A percentile compares a stretch with the other conserved stretches of the same genome.
Evolutionary conservation across 2,329 filamentous ascomycete genomes (phyloP).

Genomic region (Pestalotiopsis sp.): DNA sequence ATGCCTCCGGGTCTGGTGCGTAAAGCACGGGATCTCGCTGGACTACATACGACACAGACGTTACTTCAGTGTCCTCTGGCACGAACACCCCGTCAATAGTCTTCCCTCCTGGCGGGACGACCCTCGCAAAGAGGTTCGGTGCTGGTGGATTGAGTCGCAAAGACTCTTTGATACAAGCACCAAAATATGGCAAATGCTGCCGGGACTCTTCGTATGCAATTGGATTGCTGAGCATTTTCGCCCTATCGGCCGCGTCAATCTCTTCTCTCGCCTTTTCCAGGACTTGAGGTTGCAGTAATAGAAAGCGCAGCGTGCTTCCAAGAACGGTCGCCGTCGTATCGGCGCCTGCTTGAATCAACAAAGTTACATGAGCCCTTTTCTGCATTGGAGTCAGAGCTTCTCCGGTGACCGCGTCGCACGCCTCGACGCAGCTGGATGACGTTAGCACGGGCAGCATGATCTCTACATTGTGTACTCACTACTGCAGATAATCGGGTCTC

Average conservation of each 20-base stretch:
- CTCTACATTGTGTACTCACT: conserved; percentile 22
- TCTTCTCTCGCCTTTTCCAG: conserved; percentile 10
- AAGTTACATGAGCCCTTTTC: conserved; percentile 26
- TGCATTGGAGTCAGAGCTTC: conserved; percentile 21
- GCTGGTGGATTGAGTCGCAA: conserved; percentile 19
- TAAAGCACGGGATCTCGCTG: conserved; percentile 32
- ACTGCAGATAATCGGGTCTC: conserved; percentile 35
- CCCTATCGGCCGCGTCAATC: conserved; percentile 6
- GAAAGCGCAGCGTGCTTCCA: conserved; percentile 10
- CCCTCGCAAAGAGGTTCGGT: conserved; percentile 15
- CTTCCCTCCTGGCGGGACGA: conserved; percentile 16
- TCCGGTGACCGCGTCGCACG: conserved; percentile 25
- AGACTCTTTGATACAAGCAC: conserved; percentile 21
- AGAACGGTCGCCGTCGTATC: conserved; percentile 14
- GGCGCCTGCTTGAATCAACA: conserved; percentile 15
- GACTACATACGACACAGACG: conserved; percentile 31
- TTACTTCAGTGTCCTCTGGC: conserved; percentile 29
- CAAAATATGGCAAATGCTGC: conserved; percentile 20
- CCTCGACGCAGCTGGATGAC: conserved; percentile 26
- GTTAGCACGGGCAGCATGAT: not conserved
- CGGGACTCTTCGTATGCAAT: conserved; percentile 18
- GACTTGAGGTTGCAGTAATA: not conserved
- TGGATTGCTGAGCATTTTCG: conserved; percentile 14
- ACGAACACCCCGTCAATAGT: conserved; percentile 14
- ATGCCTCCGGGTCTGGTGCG: conserved; percentile 32